Evolutionary conservation across 768 basidiomycete species (phyloP), one percentile per base, ranked within the genome.

Genomic region (Holtermannia corniformis): DNA sequence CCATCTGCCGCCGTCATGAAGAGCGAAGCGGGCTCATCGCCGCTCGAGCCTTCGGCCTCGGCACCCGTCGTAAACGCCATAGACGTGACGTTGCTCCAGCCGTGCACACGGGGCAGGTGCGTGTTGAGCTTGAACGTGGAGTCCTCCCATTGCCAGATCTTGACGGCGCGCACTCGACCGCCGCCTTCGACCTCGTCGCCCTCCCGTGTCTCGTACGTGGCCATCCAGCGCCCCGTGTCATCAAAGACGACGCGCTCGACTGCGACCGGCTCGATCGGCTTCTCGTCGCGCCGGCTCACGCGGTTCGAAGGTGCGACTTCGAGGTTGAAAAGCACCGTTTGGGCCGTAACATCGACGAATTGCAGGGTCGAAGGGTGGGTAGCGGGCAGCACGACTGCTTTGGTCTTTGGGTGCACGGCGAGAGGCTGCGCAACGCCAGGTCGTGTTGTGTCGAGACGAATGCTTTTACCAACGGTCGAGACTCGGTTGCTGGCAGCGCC

Each of bases 351-450:
- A 16, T 87, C 85, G 74, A 86, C 92, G 22, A 85, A 81, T 75
- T 97, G 93, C 40, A 99, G 76, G n/a, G 90, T 87, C 2, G 92
- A 91, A 0, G 90, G 86, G 65, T 99, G 92, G 0, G 91, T 92
- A 2, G 93, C 90, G 0, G 90, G 88, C 14, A 97, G 78, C 59
- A 96, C 78, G 55, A 97, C 75, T 4, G 87, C 82, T 25, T 82
- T 80, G 3, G 88, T 83, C 4, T 75, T 73, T 2, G 78, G 73
- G 70, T 96, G 92, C 41, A 86, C 76, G 4, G 86, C 84, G 23
- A 95, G 79, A 13, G 88, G 91, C 20, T 78, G 74, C 5, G 73
- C 44, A n/a, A 49, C 37, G 47, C 49, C 49, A 3, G 56, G 60
- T 16, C 61, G 87, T 85, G 23, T 89, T 84, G 5, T 90, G 85